Conservation (phyloP, 1,284 basidiomycete species). For the Apiotrichum veenhuisii region DNA sequence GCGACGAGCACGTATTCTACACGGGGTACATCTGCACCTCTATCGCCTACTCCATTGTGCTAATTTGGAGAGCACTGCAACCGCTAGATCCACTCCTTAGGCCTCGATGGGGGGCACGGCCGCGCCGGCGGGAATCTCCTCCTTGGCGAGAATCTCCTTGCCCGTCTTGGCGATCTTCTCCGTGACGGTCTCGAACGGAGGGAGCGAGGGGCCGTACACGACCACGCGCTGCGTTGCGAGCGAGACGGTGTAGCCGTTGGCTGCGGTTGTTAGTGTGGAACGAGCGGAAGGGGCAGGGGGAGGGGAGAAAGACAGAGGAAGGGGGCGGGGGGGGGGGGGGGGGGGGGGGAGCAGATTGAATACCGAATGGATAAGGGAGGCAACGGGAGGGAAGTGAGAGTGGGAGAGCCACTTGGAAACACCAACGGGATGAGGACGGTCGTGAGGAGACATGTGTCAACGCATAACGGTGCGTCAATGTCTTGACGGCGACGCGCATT, state of each 20-base stretch:
- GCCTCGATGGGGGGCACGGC: slow-evolving; percentile 8
- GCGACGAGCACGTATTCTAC: no score
- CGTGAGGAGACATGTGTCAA: no score
- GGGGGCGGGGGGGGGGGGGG: background rate
- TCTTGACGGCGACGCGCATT: no score
- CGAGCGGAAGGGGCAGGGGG: background rate
- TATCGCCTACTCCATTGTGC: no score
- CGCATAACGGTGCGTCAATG: no score
- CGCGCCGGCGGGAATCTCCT: slow-evolving; percentile 19
- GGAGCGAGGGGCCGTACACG: slow-evolving; percentile 45
- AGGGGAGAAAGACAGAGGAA: background rate
- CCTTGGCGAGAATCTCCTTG: slow-evolving; percentile 39
- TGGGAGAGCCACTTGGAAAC: background rate
- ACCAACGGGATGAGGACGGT: no score
- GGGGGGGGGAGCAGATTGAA: no score
- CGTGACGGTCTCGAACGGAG: slow-evolving; percentile 40
- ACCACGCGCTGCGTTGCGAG: slow-evolving; percentile 42
- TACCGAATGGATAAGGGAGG: no score
- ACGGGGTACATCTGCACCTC: no score
- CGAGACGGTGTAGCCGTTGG: slow-evolving; percentile 44
- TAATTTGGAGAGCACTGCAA: no score
- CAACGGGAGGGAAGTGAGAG: no score
- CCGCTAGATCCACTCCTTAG: no score
- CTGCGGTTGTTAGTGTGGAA: slow-evolving; percentile 21
- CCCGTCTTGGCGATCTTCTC: slow-evolving; percentile 50